Evolutionary conservation across 148 eudicot genomes (phyloP), one percentile per base, ranked within the genome.

Genomic region (Rheum nobile): DNA sequence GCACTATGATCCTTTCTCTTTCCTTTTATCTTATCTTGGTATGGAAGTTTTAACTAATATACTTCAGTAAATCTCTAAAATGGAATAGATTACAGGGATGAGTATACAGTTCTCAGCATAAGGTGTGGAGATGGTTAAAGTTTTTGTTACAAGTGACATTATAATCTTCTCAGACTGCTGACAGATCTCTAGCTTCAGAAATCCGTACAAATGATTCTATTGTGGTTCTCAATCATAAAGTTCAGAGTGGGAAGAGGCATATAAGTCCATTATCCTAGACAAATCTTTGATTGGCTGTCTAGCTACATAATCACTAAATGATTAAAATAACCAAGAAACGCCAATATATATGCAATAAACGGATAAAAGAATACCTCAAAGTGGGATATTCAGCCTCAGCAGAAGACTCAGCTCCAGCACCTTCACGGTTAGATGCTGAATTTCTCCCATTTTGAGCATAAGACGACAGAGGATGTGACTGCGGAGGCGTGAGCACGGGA

Each of bases 401-500:
- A 76, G 97, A 88, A 75, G 88, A 73, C 78, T 83, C 96, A 28
- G 88, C 88, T 46, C 77, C 80, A 39, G 73, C 50, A 71, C 50
- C 50, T 75, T 88, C 96, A 67, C 67, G 84, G 63, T 79, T 73
- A 77, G 75, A 69, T 76, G 85, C 96, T 37, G 86, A 55, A 76
- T 74, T 85, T 22, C 85, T 89, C 76, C 88, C 63, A 85, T 90
- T 88, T 77, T 75, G 88, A 73, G 97, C 93, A 80, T 87, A 85
- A 55, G 91, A 86, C 50, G 97, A 70, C 68, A 95, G 76, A 55
- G 98, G 97, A 10, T 95, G 98, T 32, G 98, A 85, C 84, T 95
- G 98, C 34, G 88, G 97, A 8, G 98, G 98, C 41, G 98, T 91
- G 78, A 91, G 83, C 29, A 91, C 93, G 52, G 97, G 98, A 75